A percentile compares a stretch with the other conserved stretches of the same genome.
These are phyloP conservation scores for Candida berthetii DNA, from an alignment of 805 yeast species.

Conservation along the genomic window DNA sequence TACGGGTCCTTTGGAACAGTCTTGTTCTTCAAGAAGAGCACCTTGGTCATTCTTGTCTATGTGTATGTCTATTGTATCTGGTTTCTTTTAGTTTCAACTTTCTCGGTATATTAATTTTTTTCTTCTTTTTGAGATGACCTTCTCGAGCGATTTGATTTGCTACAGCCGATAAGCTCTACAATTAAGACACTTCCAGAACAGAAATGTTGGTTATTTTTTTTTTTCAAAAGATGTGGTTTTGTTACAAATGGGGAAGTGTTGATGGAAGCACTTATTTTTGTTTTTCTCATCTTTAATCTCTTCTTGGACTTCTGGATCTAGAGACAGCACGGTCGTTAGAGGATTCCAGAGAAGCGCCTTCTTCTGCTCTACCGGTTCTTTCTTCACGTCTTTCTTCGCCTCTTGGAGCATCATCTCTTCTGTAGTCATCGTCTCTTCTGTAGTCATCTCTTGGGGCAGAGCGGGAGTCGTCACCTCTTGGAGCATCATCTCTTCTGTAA, in stretches of 20 bases:
- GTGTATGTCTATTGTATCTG: too few relatives aligned
- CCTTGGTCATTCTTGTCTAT: slow-evolving; percentile 13
- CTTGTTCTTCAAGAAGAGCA: slow-evolving; percentile 63
- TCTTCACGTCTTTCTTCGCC: slow-evolving; percentile 1
- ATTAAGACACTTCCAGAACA: too few relatives aligned
- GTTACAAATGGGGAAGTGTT: too few relatives aligned
- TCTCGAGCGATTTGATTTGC: too few relatives aligned
- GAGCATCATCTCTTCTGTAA: slow-evolving; percentile 1
- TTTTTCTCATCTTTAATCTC: too few relatives aligned
- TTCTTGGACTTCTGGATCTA: slow-evolving; percentile 25
- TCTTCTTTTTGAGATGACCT: too few relatives aligned
- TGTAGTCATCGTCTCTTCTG: slow-evolving; percentile 4
- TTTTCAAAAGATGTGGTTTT: too few relatives aligned
- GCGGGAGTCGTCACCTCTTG: not conserved
- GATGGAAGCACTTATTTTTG: too few relatives aligned
- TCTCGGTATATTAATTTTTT: too few relatives aligned
- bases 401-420: not conserved
- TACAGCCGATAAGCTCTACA: too few relatives aligned
- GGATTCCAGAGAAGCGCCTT: slow-evolving; percentile 3
- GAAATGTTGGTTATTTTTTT: too few relatives aligned
- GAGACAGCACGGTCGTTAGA: slow-evolving; percentile 14
- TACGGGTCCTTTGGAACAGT: slow-evolving; percentile 70
- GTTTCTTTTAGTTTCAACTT: too few relatives aligned
- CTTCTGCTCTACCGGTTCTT: slow-evolving; percentile 6
- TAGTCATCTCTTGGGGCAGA: slow-evolving; percentile 8